Evolutionary conservation across 2,329 filamentous ascomycete genomes (phyloP).

Genomic region (Beauveria asiatica): DNA sequence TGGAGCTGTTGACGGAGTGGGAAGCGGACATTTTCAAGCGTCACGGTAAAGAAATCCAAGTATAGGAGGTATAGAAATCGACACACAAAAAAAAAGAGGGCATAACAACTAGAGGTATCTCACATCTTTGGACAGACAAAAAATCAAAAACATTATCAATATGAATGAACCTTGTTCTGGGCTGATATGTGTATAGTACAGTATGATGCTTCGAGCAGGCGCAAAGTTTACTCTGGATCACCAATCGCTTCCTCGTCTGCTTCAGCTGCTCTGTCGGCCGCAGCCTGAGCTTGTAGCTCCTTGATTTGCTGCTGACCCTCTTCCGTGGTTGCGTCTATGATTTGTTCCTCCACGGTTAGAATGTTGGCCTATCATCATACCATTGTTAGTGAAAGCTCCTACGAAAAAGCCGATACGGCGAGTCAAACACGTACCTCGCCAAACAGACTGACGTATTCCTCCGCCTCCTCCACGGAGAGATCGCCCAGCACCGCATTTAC

Average conservation of each 20-base stretch:
- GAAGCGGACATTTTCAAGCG: slow-evolving; percentile 13
- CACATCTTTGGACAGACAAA: background rate
- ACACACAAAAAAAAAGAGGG: background rate
- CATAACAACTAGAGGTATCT: background rate
- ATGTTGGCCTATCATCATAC: slow-evolving; percentile 58
- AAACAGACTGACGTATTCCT: slow-evolving; percentile 73
- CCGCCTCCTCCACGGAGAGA: slow-evolving; percentile 82
- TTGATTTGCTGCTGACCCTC: slow-evolving; percentile 71
- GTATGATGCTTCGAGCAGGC: background rate
- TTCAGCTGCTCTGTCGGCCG: slow-evolving; percentile 18
- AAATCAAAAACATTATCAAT: background rate
- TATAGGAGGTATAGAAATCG: background rate
- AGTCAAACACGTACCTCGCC: slow-evolving; percentile 45
- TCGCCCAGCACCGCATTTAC: slow-evolving; percentile 57
- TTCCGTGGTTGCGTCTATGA: slow-evolving; percentile 91
- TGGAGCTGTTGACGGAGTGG: slow-evolving; percentile 20
- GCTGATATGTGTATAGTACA: background rate
- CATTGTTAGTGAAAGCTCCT: background rate
- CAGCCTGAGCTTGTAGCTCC: slow-evolving; percentile 54
- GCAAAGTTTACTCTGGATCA: slow-evolving; percentile 32
- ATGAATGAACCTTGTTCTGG: background rate
- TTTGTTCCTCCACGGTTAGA: slow-evolving; percentile 81
- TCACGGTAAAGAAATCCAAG: slow-evolving; percentile 5
- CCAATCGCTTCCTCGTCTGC: slow-evolving; percentile 13
- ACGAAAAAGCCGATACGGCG: background rate